Percentiles rank a stretch among this genome's conserved stretches.
These are phyloP conservation scores for Microbotryum silenes-acaulis DNA, from an alignment of 1,284 basidiomycete species.

Conservation along the genomic window DNA sequence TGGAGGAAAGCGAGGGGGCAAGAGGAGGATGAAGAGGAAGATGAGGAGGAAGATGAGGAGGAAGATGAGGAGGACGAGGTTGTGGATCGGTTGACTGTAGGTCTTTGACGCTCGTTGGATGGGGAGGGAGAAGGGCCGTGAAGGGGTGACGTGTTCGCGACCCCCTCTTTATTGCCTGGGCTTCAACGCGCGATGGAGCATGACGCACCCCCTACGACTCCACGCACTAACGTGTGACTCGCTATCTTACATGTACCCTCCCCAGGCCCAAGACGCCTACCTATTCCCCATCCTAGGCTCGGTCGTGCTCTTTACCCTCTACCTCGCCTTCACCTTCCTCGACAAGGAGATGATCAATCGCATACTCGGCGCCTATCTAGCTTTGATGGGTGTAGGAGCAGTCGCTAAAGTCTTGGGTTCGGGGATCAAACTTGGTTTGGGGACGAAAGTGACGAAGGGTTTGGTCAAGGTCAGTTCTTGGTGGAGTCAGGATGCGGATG, in stretches of 20 bases:
- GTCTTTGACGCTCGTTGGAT: slow-evolving; percentile 1
- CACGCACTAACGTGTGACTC: background rate
- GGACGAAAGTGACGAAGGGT: too few relatives aligned
- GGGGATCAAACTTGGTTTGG: too few relatives aligned
- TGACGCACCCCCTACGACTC: slow-evolving; percentile 15
- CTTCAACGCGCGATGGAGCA: slow-evolving; percentile 6
- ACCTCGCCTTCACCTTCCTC: slow-evolving; percentile 61
- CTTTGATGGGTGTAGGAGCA: slow-evolving; percentile 26
- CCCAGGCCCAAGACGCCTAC: slow-evolving; percentile 34
- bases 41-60: slow-evolving; percentile 26
- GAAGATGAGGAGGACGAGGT: slow-evolving; percentile 23
- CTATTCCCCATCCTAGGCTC: slow-evolving; percentile 62
- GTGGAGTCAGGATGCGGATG: too few relatives aligned
- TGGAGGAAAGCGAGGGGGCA: slow-evolving; percentile 9
- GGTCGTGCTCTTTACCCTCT: slow-evolving; percentile 57
- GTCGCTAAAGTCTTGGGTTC: slow-evolving; percentile 16
- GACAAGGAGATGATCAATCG: slow-evolving; percentile 76
- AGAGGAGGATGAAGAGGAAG: slow-evolving; percentile 2
- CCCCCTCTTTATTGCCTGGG: too few relatives aligned
- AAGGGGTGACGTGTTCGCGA: background rate
- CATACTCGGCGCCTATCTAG: slow-evolving; percentile 47
- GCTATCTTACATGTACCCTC: slow-evolving; percentile 1
- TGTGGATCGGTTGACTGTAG: slow-evolving; percentile 10
- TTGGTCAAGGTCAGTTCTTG: too few relatives aligned
- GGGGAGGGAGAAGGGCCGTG: slow-evolving; percentile 9